Conservation (phyloP, 2,329 filamentous ascomycete genomes). For the Paecilomyces variotii region DNA sequence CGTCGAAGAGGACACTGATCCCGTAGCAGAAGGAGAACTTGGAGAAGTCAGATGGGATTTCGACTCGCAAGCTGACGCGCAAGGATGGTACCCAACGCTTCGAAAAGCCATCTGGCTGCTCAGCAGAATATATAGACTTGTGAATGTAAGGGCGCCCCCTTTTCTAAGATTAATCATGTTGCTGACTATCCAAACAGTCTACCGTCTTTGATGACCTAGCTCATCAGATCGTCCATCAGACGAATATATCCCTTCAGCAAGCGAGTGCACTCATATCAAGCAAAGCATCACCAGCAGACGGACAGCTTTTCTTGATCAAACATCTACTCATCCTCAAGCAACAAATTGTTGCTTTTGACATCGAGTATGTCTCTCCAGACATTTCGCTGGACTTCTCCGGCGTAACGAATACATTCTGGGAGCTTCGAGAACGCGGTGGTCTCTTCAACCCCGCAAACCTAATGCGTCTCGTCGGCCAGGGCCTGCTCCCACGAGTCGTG, state of each 20-base stretch:
- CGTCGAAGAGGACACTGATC: constrained; percentile 44
- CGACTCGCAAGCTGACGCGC: constrained; percentile 49
- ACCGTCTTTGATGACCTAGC: constrained; percentile 64
- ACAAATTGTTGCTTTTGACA: constrained; percentile 91
- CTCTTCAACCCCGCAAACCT: constrained; percentile 59
- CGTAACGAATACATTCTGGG: constrained; percentile 59
- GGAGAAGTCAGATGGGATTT: constrained; percentile 44
- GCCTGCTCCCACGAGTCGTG: constrained; percentile 56
- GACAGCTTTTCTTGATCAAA: constrained; percentile 86
- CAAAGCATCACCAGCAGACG: constrained; percentile 56
- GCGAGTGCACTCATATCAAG: constrained; percentile 65
- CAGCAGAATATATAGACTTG: constrained; percentile 60
- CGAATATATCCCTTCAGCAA: constrained; percentile 71
- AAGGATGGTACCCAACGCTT: constrained; percentile 60
- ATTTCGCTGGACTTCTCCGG: constrained; percentile 60
- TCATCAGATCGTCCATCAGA: constrained; percentile 81
- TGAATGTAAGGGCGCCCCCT: constrained; percentile 44
- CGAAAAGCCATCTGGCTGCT: constrained; percentile 61
- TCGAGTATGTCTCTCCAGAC: constrained; percentile 63
- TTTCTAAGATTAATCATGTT: background rate
- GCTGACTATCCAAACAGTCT: constrained; percentile 37
- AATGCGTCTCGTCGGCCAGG: constrained; percentile 49
- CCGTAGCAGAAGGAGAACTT: constrained; percentile 30
- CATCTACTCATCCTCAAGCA: constrained; percentile 94
- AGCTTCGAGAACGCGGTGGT: constrained; percentile 55